Base-by-base conservation (phyloP, 306 rosid species). In the Prunus davidiana region DNA sequence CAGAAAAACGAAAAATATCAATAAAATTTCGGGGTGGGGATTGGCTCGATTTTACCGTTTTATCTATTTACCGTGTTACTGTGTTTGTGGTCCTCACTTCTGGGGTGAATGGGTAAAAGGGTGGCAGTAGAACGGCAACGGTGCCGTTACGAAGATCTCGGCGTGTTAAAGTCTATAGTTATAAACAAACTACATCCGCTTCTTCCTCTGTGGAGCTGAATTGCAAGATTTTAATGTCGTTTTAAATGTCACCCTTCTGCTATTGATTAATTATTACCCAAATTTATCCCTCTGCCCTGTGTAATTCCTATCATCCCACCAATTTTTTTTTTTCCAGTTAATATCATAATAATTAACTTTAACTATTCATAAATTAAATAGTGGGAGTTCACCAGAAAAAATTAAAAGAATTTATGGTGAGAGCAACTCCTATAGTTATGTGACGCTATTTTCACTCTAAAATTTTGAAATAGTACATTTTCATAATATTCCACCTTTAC, bases 131-230 rank as follows among this genome's bases (percentile, higher is more conserved):
- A 51, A 28, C 49, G 63, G 34, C 3, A 52, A 73, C 82, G 80
- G 79, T 30, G 76, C 76, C 79, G 73, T 78, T 74, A 8, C 72
- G 80, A 67, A 67, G n/a, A 49, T 78, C 47, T 18, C 14, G 77
- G 80, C 24, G 2, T 8, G 57, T 7, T 18, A 15, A 2, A 18
- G 22, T n/a, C 0, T 6, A 5, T 1, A 52, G 22, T n/a, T 52
- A 0, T 7, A 7, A 52, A 60, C 38, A 60, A 12, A 60, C 64
- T 4, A 13, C 19, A 2, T 56, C 27, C 62, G 62, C 25, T 20
- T 56, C 62, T 56, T 20, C 62, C 28, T 20, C 38, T 5, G 34
- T 5, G 18, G 38, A 25, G 22, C 63, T 3, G 63, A 32, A 3
- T 34, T 51, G 64, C 75, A 54, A 1, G 15, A 13, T 32, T 32